phyloP scores from a whole-genome alignment of 169 alveolate genomes.

The Babesia sp. region DNA sequence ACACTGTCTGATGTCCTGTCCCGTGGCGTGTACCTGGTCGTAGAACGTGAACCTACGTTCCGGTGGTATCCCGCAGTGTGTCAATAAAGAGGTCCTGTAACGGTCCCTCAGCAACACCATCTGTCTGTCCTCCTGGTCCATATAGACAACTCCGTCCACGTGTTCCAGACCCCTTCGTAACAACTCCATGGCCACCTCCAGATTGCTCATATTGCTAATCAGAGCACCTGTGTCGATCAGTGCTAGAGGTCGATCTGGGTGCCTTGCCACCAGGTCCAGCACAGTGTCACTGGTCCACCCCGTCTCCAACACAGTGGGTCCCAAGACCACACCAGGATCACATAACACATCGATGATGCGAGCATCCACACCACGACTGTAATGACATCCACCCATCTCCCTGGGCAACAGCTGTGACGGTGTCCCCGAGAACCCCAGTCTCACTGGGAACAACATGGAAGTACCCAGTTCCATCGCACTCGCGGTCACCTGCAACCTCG shows the following conservation, averaged over 20 bases:
- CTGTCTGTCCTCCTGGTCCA: slow-evolving; percentile 70
- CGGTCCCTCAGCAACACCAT: slow-evolving; percentile 66
- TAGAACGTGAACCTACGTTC: slow-evolving; percentile 86
- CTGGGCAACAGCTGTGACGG: slow-evolving; percentile 90
- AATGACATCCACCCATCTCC: slow-evolving; percentile 84
- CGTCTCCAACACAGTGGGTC: slow-evolving; percentile 55
- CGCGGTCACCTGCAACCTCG: slow-evolving; percentile 83
- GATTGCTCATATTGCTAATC: slow-evolving; percentile 79
- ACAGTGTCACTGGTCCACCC: slow-evolving; percentile 67
- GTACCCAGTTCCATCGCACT: slow-evolving; percentile 90
- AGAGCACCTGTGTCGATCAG: slow-evolving; percentile 87
- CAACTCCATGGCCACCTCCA: slow-evolving; percentile 74
- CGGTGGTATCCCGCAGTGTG: slow-evolving; percentile 76
- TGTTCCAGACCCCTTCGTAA: slow-evolving; percentile 72
- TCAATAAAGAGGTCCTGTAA: slow-evolving; percentile 48
- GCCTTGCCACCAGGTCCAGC: slow-evolving; percentile 60
- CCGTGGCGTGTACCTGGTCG: slow-evolving; percentile 90
- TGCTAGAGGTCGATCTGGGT: slow-evolving; percentile 70
- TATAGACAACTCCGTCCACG: slow-evolving; percentile 79
- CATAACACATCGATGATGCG: slow-evolving; percentile 78
- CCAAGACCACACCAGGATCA: slow-evolving; percentile 70
- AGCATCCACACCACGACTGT: slow-evolving; percentile 88
- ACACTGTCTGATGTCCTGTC: slow-evolving; percentile 90
- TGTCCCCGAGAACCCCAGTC: slow-evolving; percentile 92
- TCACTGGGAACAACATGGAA: slow-evolving; percentile 80